phyloP scores from a whole-genome alignment of 306 rosid species.

The Hippophae rhamnoides region DNA sequence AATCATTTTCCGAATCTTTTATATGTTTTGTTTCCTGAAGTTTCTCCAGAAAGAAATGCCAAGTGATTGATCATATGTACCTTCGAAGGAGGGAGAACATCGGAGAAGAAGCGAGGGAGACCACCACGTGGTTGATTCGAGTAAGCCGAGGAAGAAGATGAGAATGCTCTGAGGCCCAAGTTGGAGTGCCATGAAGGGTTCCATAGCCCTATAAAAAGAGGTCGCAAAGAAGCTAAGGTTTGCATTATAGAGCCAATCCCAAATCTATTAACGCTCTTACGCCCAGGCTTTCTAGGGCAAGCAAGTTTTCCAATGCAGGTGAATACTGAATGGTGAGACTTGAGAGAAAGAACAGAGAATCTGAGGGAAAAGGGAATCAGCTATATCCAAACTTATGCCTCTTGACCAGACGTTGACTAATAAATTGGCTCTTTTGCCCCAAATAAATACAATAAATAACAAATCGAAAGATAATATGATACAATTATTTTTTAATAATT shows the following conservation, averaged over 20 bases:
- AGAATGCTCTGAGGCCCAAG: constrained; percentile 38
- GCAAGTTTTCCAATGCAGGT: too few relatives aligned
- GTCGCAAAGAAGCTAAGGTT: constrained; percentile 34
- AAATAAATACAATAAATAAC: too few relatives aligned
- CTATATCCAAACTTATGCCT: too few relatives aligned
- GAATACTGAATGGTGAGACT: too few relatives aligned
- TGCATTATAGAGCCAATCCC: constrained; percentile 33
- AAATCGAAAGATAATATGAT: too few relatives aligned
- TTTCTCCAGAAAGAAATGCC: not conserved
- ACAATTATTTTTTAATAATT: too few relatives aligned
- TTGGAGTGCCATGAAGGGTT: constrained; percentile 27
- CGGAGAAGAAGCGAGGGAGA: constrained; percentile 84
- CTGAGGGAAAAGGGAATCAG: too few relatives aligned
- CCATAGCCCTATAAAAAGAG: constrained; percentile 23
- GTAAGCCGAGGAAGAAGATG: constrained; percentile 39
- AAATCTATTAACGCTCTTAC: not conserved
- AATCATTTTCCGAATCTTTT: too few relatives aligned
- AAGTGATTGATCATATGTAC: constrained; percentile 13
- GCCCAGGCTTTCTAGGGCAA: not conserved
- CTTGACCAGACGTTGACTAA: too few relatives aligned
- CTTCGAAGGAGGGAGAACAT: constrained; percentile 70
- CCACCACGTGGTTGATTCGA: constrained; percentile 76
- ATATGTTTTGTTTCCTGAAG: not conserved
- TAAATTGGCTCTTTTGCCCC: too few relatives aligned
- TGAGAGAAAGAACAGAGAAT: too few relatives aligned